These are phyloP conservation scores for Fusarium protoensiforme DNA, from an alignment of 2,329 filamentous ascomycete genomes.

Conservation along the genomic window DNA sequence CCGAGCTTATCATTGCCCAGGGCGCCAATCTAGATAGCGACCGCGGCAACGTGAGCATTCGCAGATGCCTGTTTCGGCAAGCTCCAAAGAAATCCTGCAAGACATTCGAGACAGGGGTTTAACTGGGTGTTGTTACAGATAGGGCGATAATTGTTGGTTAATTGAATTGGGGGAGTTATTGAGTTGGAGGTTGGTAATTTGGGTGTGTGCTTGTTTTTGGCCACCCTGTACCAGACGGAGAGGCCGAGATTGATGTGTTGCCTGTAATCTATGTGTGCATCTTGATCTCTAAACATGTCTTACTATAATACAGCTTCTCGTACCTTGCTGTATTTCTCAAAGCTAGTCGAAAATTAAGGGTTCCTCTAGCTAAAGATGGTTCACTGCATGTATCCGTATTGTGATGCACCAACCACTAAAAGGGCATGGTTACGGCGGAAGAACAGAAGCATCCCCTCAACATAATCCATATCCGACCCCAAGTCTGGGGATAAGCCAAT, in stretches of 20 bases:
- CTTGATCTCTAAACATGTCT: not conserved
- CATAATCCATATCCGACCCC: too few relatives aligned
- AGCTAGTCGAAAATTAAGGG: not conserved
- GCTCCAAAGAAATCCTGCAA: conserved; percentile 9
- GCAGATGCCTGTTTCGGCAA: conserved; percentile 37
- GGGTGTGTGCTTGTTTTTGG: not conserved
- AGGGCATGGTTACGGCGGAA: too few relatives aligned
- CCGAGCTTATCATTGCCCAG: conserved; percentile 3
- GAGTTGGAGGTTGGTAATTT: not conserved
- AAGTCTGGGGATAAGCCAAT: not conserved
- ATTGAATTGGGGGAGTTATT: not conserved
- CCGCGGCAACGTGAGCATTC: conserved; percentile 17
- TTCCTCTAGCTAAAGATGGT: not conserved
- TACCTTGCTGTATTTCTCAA: not conserved
- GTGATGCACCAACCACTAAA: not conserved
- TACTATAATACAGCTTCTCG: not conserved
- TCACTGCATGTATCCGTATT: not conserved
- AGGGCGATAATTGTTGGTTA: not conserved
- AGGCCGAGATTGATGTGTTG: not conserved
- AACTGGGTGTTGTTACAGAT: not conserved
- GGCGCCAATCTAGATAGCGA: conserved; percentile 29
- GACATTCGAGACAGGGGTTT: conserved; percentile 14
- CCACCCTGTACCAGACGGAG: not conserved
- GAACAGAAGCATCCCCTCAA: too few relatives aligned
- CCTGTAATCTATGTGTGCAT: not conserved